These are phyloP conservation scores for Sugiyamaella floridensis DNA, from an alignment of 805 yeast genomes.

Conservation along the genomic window DNA sequence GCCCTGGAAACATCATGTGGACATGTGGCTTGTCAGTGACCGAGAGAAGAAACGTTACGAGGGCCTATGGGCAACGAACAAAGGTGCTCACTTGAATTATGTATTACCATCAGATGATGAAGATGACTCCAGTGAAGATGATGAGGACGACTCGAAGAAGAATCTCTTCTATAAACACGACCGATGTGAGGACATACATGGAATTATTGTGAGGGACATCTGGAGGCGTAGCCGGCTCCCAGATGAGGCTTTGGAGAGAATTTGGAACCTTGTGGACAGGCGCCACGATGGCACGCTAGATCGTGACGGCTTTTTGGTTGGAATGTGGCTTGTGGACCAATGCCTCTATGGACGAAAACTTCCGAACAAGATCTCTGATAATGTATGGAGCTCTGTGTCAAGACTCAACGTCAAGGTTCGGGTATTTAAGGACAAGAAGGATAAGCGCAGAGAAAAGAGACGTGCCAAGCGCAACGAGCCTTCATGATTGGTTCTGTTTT, in stretches of 20 bases:
- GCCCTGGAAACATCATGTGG: slow-evolving; percentile 88
- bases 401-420: slow-evolving; percentile 35
- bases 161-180: slow-evolving; percentile 18
- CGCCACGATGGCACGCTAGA: slow-evolving; percentile 63
- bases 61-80: slow-evolving; percentile 89
- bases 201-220: slow-evolving; percentile 62
- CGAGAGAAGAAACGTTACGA: slow-evolving; percentile 81
- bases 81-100: slow-evolving; percentile 39
- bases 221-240: slow-evolving; percentile 79
- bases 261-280: slow-evolving; percentile 60
- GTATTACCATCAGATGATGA: slow-evolving; percentile 14
- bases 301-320: slow-evolving; percentile 81
- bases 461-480: not conserved
- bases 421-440: slow-evolving; percentile 22
- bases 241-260: slow-evolving; percentile 48
- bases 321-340: slow-evolving; percentile 97
- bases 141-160: slow-evolving; percentile 16
- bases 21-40: slow-evolving; percentile 40
- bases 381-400: slow-evolving; percentile 74
- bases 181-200: slow-evolving; percentile 38
- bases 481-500: not conserved
- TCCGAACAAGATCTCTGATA: slow-evolving; percentile 59
- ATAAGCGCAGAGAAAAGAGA: slow-evolving; percentile 13
- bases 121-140: slow-evolving; percentile 12
- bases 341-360: slow-evolving; percentile 88